Percentiles rank a stretch among this genome's conserved stretches.
phyloP scores from a whole-genome alignment of 2,329 filamentous ascomycete species.

The Phoma herbarum region DNA sequence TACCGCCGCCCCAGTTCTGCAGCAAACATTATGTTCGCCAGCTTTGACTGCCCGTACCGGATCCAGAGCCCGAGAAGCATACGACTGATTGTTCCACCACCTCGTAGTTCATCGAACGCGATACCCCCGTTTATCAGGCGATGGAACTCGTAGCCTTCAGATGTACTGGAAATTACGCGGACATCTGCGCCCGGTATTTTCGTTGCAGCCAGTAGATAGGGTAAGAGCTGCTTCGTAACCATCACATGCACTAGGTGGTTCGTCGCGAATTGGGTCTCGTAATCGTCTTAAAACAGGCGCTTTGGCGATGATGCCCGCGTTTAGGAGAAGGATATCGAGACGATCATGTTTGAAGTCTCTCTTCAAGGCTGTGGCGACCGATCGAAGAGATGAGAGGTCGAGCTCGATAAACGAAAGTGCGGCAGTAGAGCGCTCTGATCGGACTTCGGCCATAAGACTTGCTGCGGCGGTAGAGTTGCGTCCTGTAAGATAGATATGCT shows the following conservation, averaged over 20 bases:
- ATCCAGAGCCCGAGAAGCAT: conserved; percentile 36
- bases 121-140: conserved; percentile 36
- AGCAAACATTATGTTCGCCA: conserved; percentile 58
- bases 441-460: conserved; percentile 46
- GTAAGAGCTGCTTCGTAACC: conserved; percentile 54
- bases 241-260: conserved; percentile 60
- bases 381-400: conserved; percentile 48
- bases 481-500: conserved; percentile 55
- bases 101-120: conserved; percentile 41
- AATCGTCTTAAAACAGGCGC: conserved; percentile 53
- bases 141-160: conserved; percentile 32
- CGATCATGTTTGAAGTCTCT: conserved; percentile 38
- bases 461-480: conserved; percentile 50
- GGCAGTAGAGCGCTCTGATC: conserved; percentile 34
- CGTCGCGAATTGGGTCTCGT: conserved; percentile 59
- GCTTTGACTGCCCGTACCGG: conserved; percentile 59
- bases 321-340: conserved; percentile 55
- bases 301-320: conserved; percentile 53
- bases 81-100: conserved; percentile 33
- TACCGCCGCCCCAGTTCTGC: conserved; percentile 52
- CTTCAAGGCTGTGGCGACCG: conserved; percentile 41
- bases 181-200: conserved; percentile 49
- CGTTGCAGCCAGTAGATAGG: conserved; percentile 51
- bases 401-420: conserved; percentile 46
- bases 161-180: conserved; percentile 53